Base-by-base conservation (phyloP, 2,329 filamentous ascomycete species). In the Aspergillus sp. region DNA sequence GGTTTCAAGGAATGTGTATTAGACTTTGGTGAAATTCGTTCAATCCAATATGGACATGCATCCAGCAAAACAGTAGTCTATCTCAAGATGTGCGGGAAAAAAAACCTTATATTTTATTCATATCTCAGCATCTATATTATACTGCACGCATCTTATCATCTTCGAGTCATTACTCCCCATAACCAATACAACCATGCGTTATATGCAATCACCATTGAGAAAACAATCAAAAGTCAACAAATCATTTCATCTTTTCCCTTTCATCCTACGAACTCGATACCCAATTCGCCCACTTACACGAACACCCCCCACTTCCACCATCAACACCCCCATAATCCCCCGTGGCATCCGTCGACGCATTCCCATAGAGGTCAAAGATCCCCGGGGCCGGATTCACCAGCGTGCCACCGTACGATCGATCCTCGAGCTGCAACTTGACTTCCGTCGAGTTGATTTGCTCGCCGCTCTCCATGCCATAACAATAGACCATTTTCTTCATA, bases 251-350 rank as follows among this genome's bases (percentile, higher is more conserved):
- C 30, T 36, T 11, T 36, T 36, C 2, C 10, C 3, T 11, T 11
- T 8, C 49, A 19, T 42, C 13, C 27, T 42, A 68, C 5, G 54
- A 57, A 10, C 25, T 44, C 17, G 55, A 58, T 48, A 72, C 56
- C 74, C 74, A 87, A 72, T 86, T 87, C 70, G 81, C 77, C 84
- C 85, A 88, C 66, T 79, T 74, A 71, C 86, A 88, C n/a, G 68
- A 68, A 76, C 86, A 88, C 0, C 86, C 86, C 6, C 85, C 85
- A 5, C 74, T 80, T 1, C 86, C 86, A 1, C 86, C 86, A 73
- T 88, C 86, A 59, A 86, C 80, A 0, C 84, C 84, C 0, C 76
- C 77, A 15, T 72, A 77, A 27, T 68, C 74, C 11, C 70, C 68
- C 52, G 70, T 58, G 10, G 59, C 61, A 19, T 54, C 49, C 6